Base-by-base conservation (phyloP, 805 yeast species). In the Kazachstania kunashirensis region DNA sequence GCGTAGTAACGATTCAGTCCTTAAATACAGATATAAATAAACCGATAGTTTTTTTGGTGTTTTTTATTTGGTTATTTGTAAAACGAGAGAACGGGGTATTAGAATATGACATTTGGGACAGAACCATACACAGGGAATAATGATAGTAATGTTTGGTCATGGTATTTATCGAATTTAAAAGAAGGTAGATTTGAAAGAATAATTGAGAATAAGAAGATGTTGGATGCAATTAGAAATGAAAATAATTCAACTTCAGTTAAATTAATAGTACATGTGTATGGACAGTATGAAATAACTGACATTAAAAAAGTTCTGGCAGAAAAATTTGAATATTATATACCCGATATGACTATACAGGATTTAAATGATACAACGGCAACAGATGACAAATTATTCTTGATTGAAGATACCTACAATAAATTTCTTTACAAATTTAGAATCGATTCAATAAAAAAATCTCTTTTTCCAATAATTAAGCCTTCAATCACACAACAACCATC, bases 101-200 rank as follows among this genome's bases (percentile, higher is more conserved):
- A n/a, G n/a, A n/a, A n/a, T n/a, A n/a, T n/a, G n/a, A n/a, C n/a
- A n/a, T n/a, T n/a, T n/a, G n/a, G n/a, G n/a, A n/a, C n/a, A n/a
- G n/a, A n/a, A n/a, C n/a, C n/a, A n/a, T n/a, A n/a, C n/a, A n/a
- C n/a, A n/a, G n/a, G n/a, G n/a, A n/a, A n/a, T n/a, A n/a, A n/a
- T n/a, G n/a, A n/a, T 17, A 52, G 52, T 25, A 53, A 49, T 4
- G 38, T 59, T 19, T 57, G 59, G 57, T 47, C 56, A 11, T 61
- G 64, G 64, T 60, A 57, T 37, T 29, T 55, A 18, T 38, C 52
- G 8, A 58, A 57, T 24, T 38, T 61, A 7, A 43, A 52, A 29
- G 46, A 48, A 9, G 65, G 65, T 0, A 47, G 49, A 9, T 59
- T 61, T 38, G 65, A 61, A 36, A 52, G 53, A 31, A 46, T 61